Base-by-base conservation (phyloP, 805 yeast species). In the Lachancea waltii region DNA sequence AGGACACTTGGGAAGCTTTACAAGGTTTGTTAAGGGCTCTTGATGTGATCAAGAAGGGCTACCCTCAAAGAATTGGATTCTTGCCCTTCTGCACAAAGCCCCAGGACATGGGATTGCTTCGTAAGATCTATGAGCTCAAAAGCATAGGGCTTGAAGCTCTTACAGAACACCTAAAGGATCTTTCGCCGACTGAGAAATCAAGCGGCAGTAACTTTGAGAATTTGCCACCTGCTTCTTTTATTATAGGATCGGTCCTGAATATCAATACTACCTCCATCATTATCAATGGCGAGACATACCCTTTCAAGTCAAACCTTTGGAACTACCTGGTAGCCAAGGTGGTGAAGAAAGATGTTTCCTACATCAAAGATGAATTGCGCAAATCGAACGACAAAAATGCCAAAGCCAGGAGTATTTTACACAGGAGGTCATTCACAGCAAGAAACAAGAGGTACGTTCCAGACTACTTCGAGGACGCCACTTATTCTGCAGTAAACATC, bases 41-140 rank as follows among this genome's bases (percentile, higher is more conserved):
- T 2, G 66, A 69, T 18, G 58, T 73, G 2, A 63, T 77, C 2
- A 50, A 70, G 9, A 70, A 74, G 30, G 75, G 77, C 1, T 68
- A 83, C 13, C 85, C 95, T 0, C 82, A 87, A 46, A 81, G 89
- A 57, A 53, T 90, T 36, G 98, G 97, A 5, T 45, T 90, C 3
- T 64, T 90, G n/a, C 95, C 97, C 0, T 41, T 43, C 49, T 19
- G 44, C 50, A 3, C 48, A 45, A 7, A 46, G 42, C 14, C 45
- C 44, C 2, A 56, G 53, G 25, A 35, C 37, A 5, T 38, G 3
- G 33, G 36, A 18, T 13, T 54, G 4, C 38, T 57, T 8, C 49
- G 45, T 8, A 49, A 44, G 14, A 48, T 58, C 4, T 58, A 58
- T 30, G 47, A 49, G 21, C 38, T 63, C 16, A 52, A 50, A 30